Evolutionary conservation across 2,329 filamentous ascomycete species (phyloP), one percentile per base, ranked within the genome.

Genomic region (Triangularia setosa): DNA sequence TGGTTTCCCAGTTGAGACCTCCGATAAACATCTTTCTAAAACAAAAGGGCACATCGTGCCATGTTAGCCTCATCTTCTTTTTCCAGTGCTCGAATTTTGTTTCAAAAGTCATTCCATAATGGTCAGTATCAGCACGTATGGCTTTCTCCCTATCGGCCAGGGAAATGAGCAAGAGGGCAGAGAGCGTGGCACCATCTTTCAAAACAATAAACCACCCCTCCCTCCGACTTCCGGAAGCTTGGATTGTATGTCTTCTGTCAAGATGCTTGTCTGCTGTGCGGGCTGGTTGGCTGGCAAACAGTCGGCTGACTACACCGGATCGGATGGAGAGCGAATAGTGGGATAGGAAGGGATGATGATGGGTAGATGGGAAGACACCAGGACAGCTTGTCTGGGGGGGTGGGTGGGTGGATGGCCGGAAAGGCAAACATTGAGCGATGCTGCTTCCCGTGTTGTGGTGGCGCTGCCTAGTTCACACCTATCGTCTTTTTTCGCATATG

Each of bases 21-120:
- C 95, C 95, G 78, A 99, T 99, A 73, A 99, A 99, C 95, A 99
- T 99, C 82, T 99, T 99, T 74, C 95, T 99, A 80, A 73, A 65
- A 75, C 27, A 52, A 55, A 62, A 33, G 23, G 33, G 27, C 27
- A 62, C 6, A 16, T 63, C 40, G 40, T 48, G 40, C 40, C 40
- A 21, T 54, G 71, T 75, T 68, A 75, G 71, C 58, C 16, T 64
- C 60, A 25, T 63, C 56, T 54, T 58, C 23, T 35, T 12, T 57
- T 30, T 18, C 23, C 18, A 24, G 21, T 18, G 2, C 6, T 48
- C 3, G 8, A 25, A 4, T 44, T 44, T 18, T 40, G 4, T 40
- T 14, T 59, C 33, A 21, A 21, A 21, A 48, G 21, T n/a, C n/a
- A n/a, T n/a, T 21, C n/a, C n/a, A 48, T 21, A 48, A 48, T 48